A percentile compares a stretch with the other conserved stretches of the same genome.
These are phyloP conservation scores for Leccinum brunneo-olivaceum DNA, from an alignment of 1,284 basidiomycete genomes.

Conservation along the genomic window DNA sequence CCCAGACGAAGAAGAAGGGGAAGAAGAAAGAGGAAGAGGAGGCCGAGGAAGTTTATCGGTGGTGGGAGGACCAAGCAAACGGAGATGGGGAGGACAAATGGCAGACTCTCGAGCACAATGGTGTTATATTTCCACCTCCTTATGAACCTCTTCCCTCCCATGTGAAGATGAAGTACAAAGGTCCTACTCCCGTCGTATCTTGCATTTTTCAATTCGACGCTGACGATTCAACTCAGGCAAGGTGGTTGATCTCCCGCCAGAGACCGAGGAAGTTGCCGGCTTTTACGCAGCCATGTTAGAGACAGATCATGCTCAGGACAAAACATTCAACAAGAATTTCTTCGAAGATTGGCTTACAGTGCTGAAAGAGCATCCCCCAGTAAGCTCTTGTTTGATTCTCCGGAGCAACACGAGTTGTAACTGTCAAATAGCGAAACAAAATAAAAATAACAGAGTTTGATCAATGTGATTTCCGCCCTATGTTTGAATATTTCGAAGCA, in stretches of 20 bases:
- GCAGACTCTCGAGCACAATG: conserved; percentile 89
- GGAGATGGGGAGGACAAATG: conserved; percentile 83
- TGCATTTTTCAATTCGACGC: conserved; percentile 4
- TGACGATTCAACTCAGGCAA: conserved; percentile 49
- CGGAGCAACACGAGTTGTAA: conserved; percentile 5
- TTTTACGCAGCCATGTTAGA: conserved; percentile 95
- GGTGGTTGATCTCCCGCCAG: conserved; percentile 72
- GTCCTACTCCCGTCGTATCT: conserved; percentile 36
- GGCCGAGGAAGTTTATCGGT: conserved; percentile 68
- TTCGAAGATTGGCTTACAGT: conserved; percentile 86
- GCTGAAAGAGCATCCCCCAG: conserved; percentile 82
- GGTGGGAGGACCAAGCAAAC: conserved; percentile 74
- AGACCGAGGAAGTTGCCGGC: conserved; percentile 93
- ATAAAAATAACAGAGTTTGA: conserved; percentile 75
- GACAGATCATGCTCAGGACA: conserved; percentile 88
- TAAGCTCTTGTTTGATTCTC: conserved; percentile 37
- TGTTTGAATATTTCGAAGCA: conserved; percentile 89
- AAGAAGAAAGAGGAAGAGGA: conserved; percentile 55
- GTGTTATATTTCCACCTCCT: conserved; percentile 93
- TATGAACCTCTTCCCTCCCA: conserved; percentile 82
- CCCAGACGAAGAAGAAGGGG: conserved; percentile 37
- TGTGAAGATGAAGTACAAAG: conserved; percentile 96
- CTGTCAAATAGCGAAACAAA: conserved; percentile 49
- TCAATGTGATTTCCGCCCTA: conserved; percentile 90
- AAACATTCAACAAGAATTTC: conserved; percentile 91